These are phyloP conservation scores for Kurtzmaniella fragi DNA, from an alignment of 805 yeast genomes.

Conservation along the genomic window DNA sequence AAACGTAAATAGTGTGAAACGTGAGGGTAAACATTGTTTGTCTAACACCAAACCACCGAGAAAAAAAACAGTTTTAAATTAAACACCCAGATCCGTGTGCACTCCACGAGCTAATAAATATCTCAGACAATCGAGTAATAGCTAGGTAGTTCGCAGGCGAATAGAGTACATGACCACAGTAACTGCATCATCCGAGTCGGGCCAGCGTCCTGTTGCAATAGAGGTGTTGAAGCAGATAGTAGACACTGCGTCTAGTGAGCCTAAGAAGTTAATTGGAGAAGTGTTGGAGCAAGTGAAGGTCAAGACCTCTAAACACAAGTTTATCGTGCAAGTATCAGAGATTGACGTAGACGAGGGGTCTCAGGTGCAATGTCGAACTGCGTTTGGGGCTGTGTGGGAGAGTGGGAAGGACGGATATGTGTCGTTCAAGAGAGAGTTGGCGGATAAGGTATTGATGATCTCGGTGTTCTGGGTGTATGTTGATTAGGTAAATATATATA, in stretches of 20 bases:
- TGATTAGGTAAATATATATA: no score
- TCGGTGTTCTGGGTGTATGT: conserved; percentile 8
- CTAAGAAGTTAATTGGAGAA: conserved; percentile 20
- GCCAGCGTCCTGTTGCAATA: conserved; percentile 15
- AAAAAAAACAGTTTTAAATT: no score
- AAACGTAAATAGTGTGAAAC: no score
- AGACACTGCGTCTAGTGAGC: conserved; percentile 1
- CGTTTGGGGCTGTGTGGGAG: conserved; percentile 57
- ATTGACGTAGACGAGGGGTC: conserved; percentile 21
- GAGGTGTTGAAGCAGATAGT: neutral
- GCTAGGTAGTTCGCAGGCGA: no score
- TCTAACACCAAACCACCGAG: no score
- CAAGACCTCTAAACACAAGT: conserved; percentile 54
- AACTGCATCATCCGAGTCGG: conserved; percentile 8
- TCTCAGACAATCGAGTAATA: no score
- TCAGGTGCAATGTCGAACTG: conserved; percentile 10
- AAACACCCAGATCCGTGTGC: no score
- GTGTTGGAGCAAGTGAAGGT: conserved; percentile 31
- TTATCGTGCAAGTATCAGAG: conserved; percentile 42
- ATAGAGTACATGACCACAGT: neutral
- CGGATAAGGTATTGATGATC: neutral
- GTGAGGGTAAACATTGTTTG: no score
- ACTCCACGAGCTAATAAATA: neutral
- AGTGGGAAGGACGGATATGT: conserved; percentile 49
- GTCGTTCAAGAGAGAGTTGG: conserved; percentile 1